Evolutionary conservation across 179 eudicot genomes (phyloP).

Genomic region (Heliamphora pulchella): DNA sequence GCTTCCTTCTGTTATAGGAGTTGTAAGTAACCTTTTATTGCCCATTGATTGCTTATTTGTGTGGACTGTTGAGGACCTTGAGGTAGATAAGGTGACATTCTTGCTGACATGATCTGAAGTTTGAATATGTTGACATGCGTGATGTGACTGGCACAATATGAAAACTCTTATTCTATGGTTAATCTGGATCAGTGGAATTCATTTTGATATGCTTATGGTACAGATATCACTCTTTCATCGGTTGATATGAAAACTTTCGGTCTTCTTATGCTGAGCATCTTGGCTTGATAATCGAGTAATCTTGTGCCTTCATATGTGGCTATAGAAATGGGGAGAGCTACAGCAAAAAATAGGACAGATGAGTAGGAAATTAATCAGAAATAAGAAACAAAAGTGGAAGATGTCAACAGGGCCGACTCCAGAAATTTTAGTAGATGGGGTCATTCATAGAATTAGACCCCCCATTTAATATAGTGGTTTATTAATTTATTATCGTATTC

Average conservation of each 20-base stretch:
- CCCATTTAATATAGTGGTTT: too few species aligned
- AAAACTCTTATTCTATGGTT: not conserved
- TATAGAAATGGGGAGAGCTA: not conserved
- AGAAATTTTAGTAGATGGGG: too few species aligned
- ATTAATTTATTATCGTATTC: too few species aligned
- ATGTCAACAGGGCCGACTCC: not conserved
- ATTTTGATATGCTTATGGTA: not conserved
- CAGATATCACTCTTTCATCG: not conserved
- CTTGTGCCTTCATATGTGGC: not conserved
- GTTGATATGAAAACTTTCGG: not conserved
- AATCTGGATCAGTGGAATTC: not conserved
- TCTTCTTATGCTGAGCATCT: not conserved
- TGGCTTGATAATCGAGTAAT: not conserved
- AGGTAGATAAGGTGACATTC: too few species aligned
- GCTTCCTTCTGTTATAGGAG: conserved; percentile 97
- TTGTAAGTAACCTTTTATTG: conserved; percentile 43
- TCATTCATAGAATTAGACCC: too few species aligned
- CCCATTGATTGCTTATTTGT: conserved; percentile 6
- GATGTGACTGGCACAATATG: not conserved
- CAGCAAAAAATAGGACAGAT: not conserved
- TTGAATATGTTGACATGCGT: not conserved
- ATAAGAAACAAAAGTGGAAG: not conserved
- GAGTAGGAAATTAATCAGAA: not conserved
- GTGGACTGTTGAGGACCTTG: too few species aligned
- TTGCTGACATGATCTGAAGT: too few species aligned